Percentiles rank a stretch among this genome's conserved stretches.
Evolutionary conservation across 495 filamentous ascomycete genomes (phyloP).

Genomic region (Chaetomium cochliodes): DNA sequence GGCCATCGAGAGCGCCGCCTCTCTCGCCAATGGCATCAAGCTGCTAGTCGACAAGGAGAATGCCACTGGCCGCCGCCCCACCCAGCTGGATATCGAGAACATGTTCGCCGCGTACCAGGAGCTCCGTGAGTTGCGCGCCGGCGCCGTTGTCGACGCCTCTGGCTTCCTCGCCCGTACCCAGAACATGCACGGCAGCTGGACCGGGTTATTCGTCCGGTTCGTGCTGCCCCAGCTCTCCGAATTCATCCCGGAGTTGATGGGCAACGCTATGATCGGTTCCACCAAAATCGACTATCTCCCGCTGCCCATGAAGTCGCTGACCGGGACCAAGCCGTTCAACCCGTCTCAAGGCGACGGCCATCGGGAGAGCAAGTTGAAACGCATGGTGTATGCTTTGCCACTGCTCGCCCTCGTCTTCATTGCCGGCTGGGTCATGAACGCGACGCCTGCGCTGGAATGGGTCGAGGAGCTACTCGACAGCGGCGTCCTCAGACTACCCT

Average conservation of each 20-base stretch:
- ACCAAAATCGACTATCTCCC: conserved; percentile 23
- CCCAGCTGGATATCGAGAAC: conserved; percentile 2
- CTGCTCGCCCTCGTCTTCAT: conserved; percentile 8
- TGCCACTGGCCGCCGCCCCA: background rate
- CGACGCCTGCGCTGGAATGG: background rate
- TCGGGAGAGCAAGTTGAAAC: conserved; percentile 25
- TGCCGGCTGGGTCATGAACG: conserved; percentile 14
- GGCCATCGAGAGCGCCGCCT: conserved; percentile 29
- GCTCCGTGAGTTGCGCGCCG: conserved; percentile 11
- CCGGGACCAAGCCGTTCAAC: conserved; percentile 24
- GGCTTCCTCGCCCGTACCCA: conserved; percentile 13
- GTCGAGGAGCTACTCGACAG: background rate
- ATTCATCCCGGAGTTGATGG: conserved; percentile 10
- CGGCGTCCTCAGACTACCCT: background rate
- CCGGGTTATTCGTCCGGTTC: conserved; percentile 9
- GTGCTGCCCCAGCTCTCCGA: conserved; percentile 16
- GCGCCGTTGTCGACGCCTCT: conserved; percentile 4
- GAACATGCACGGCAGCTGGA: conserved; percentile 7
- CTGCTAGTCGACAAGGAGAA: conserved; percentile 11
- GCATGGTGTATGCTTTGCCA: conserved; percentile 17
- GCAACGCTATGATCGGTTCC: conserved; percentile 17
- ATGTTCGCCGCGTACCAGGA: conserved; percentile 19
- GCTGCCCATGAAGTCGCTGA: conserved; percentile 22
- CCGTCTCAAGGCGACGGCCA: conserved; percentile 21
- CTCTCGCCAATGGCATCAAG: conserved; percentile 24